Evolutionary conservation across 768 basidiomycete species (phyloP), one percentile per base, ranked within the genome.

Genomic region (Rhodotorula paludigena): DNA sequence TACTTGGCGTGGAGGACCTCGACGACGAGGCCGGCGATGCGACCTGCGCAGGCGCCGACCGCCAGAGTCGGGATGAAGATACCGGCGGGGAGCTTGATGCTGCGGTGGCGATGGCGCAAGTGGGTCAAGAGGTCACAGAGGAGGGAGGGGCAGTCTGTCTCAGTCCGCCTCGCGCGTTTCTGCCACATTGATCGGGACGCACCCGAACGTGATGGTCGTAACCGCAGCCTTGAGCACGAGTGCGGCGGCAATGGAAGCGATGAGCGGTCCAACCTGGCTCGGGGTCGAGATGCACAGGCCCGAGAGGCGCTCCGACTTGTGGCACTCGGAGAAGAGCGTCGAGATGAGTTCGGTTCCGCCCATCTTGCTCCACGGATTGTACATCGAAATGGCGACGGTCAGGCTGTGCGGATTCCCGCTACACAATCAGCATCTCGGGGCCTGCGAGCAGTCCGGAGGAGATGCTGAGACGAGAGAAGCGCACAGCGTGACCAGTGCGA

Each of bases 61-160:
- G 78, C 92, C 14, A 99, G 84, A 0, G 92, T 90, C 0, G 96
- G 96, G 47, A 99, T 90, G 79, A 99, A 99, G 72, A 98, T 96
- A 7, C 96, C 94, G 21, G 92, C 92, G 55, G 89, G 89, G 25
- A 91, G 75, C 76, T 51, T n/a, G 35, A 49, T 45, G 12, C 18
- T 33, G 30, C 1, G 30, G 16, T 10, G 5, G 20, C 25, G n/a
- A 28, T 6, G 11, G 45, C 10, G 8, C n/a, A 16, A n/a, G 25
- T n/a, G n/a, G n/a, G n/a, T n/a, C n/a, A n/a, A n/a, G n/a, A n/a
- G n/a, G n/a, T n/a, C n/a, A n/a, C n/a, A n/a, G n/a, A n/a, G n/a
- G n/a, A n/a, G n/a, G n/a, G n/a, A n/a, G n/a, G n/a, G n/a, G n/a
- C n/a, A n/a, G n/a, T n/a, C n/a, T n/a, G n/a, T n/a, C n/a, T n/a